phyloP scores from a whole-genome alignment of 352 stramenopile genomes.

The Globisporangium perplexum region DNA sequence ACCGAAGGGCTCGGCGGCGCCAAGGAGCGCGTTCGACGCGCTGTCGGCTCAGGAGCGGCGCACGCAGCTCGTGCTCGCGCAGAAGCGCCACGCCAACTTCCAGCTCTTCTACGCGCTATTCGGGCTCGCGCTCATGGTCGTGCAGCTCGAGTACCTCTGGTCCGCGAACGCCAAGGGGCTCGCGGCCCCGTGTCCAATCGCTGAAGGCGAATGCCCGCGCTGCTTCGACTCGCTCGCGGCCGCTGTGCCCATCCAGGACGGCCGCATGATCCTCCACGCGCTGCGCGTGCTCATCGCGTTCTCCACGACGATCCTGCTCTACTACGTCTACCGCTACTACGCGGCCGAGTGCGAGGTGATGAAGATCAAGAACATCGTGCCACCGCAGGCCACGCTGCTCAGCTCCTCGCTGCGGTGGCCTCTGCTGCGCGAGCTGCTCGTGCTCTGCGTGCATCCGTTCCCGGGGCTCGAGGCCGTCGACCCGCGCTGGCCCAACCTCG shows the following conservation, averaged over 20 bases:
- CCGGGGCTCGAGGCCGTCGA: conserved; percentile 62
- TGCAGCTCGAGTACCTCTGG: conserved; percentile 73
- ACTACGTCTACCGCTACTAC: conserved; percentile 69
- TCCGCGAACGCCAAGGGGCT: conserved; percentile 49
- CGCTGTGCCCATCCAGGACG: conserved; percentile 34
- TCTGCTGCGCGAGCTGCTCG: conserved; percentile 41
- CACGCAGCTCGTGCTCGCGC: conserved; percentile 31
- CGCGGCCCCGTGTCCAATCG: conserved; percentile 23
- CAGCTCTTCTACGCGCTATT: conserved; percentile 72
- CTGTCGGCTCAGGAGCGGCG: conserved; percentile 45
- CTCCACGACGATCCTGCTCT: conserved; percentile 57
- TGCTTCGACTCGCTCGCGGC: conserved; percentile 25
- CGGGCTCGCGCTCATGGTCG: conserved; percentile 62
- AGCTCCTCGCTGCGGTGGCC: conserved; percentile 42
- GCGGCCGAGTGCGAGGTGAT: conserved; percentile 60
- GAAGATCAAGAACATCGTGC: conserved; percentile 80
- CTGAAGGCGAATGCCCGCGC: conserved; percentile 24
- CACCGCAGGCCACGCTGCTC: conserved; percentile 55
- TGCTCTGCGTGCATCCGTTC: conserved; percentile 64
- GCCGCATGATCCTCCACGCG: conserved; percentile 59
- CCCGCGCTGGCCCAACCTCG: conserved; percentile 49
- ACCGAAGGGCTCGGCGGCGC: conserved; percentile 4
- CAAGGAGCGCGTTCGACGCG: conserved; percentile 26
- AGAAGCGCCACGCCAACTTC: conserved; percentile 47
- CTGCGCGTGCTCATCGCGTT: conserved; percentile 63